Percentiles rank a stretch among this genome's conserved stretches.
Evolutionary conservation across 2,329 filamentous ascomycete species (phyloP).

Genomic region (Plectosphaerella cucumerina): DNA sequence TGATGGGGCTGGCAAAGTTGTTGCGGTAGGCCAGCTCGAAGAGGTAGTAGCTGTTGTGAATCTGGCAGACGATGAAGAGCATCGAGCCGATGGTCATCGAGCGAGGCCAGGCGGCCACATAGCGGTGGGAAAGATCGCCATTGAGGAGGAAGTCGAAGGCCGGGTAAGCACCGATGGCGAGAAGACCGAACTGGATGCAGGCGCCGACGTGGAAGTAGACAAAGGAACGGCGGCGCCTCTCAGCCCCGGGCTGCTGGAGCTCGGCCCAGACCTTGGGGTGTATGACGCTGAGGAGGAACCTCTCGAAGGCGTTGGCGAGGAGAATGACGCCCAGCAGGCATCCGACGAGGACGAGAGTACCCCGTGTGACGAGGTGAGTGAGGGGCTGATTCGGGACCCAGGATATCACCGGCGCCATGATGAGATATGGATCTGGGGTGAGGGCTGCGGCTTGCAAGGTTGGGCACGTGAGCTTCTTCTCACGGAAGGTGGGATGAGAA

Average conservation of each 20-base stretch:
- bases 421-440: too few relatives aligned
- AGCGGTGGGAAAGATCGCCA: constrained; percentile 2
- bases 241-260: constrained; percentile 6
- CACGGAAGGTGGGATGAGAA: too few relatives aligned
- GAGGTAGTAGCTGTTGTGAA: constrained; percentile 13
- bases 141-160: constrained; percentile 6
- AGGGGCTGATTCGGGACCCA: constrained; percentile 4
- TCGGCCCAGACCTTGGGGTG: constrained; percentile 7
- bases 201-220: constrained; percentile 13
- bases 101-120: not conserved
- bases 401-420: too few relatives aligned
- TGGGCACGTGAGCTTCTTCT: too few relatives aligned
- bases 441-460: too few relatives aligned
- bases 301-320: constrained; percentile 10
- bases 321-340: constrained; percentile 9
- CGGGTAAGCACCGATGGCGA: constrained; percentile 10
- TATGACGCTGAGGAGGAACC: constrained; percentile 7
- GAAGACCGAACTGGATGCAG: constrained; percentile 6
- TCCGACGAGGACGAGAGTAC: constrained; percentile 9
- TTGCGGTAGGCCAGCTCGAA: constrained; percentile 13
- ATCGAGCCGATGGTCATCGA: constrained; percentile 6
- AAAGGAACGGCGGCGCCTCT: constrained; percentile 12
- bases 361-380: constrained; percentile 4
- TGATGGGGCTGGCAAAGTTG: constrained; percentile 11
- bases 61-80: constrained; percentile 9